phyloP scores from a whole-genome alignment of 2,329 filamentous ascomycete genomes.

The Ceratocystis ficicola region DNA sequence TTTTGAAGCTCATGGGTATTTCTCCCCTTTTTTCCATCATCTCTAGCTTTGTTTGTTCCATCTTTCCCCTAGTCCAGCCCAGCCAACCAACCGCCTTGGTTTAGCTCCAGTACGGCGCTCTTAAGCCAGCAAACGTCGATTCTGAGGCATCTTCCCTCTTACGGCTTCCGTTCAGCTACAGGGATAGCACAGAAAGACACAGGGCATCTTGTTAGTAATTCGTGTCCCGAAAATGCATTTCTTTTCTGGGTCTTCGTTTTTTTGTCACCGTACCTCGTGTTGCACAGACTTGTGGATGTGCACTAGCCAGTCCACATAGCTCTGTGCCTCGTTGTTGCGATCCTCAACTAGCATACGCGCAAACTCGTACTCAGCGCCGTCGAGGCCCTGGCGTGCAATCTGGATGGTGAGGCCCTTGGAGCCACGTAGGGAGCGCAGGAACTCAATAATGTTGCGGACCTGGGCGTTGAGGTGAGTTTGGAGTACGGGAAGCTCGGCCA shows the following conservation, averaged over 20 bases:
- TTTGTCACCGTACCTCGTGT: slow-evolving; percentile 50
- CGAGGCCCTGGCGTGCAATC: slow-evolving; percentile 79
- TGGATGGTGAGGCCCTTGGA: slow-evolving; percentile 83
- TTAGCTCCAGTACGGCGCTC: slow-evolving; percentile 44
- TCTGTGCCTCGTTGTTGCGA: slow-evolving; percentile 92
- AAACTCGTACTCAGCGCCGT: slow-evolving; percentile 95
- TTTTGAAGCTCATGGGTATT: background rate
- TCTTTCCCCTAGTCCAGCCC: background rate
- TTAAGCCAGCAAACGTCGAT: slow-evolving; percentile 46
- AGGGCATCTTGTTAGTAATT: background rate
- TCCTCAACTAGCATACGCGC: slow-evolving; percentile 84
- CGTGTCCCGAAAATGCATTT: too few species aligned
- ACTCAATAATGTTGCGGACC: slow-evolving; percentile 84
- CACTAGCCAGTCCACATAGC: slow-evolving; percentile 97
- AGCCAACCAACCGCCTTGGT: background rate
- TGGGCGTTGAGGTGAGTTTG: slow-evolving; percentile 91
- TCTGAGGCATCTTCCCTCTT: slow-evolving; percentile 52
- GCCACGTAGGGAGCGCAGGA: slow-evolving; percentile 65
- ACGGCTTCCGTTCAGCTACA: slow-evolving; percentile 54
- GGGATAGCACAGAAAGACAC: background rate
- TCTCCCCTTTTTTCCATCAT: background rate
- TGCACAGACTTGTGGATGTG: slow-evolving; percentile 89
- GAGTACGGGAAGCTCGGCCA: slow-evolving; percentile 66
- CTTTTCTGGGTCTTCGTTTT: too few species aligned
- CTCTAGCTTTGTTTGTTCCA: too few species aligned